phyloP scores from a whole-genome alignment of 2,329 filamentous ascomycete species.

The Sporothrix luriei region DNA sequence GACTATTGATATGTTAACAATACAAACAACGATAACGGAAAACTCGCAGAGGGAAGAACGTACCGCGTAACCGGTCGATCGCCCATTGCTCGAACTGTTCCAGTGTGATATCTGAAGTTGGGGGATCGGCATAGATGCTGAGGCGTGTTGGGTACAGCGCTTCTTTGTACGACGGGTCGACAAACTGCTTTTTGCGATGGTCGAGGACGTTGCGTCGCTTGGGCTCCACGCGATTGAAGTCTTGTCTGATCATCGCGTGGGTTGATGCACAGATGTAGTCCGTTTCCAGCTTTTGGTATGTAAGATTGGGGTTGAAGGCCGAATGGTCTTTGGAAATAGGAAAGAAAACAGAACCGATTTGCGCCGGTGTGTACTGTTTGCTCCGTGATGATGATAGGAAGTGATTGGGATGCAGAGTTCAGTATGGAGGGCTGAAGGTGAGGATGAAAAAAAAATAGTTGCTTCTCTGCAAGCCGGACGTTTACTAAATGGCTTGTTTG shows the following conservation, averaged over 20 bases:
- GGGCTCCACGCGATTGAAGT: slow-evolving; percentile 58
- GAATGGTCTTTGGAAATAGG: not conserved
- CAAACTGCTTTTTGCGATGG: slow-evolving; percentile 84
- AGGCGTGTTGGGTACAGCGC: slow-evolving; percentile 80
- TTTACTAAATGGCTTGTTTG: no score
- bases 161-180: slow-evolving; percentile 72
- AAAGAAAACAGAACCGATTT: not conserved
- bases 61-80: slow-evolving; percentile 84
- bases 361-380: not conserved
- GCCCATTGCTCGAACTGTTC: slow-evolving; percentile 99
- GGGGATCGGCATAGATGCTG: slow-evolving; percentile 87
- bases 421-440: not conserved
- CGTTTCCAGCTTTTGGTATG: no score
- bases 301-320: not conserved
- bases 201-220: slow-evolving; percentile 79
- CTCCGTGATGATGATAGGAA: not conserved
- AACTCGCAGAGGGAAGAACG: slow-evolving; percentile 32
- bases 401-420: not conserved
- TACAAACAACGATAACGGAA: not conserved
- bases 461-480: not conserved
- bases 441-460: not conserved
- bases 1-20: slow-evolving; percentile 53
- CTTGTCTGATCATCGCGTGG: slow-evolving; percentile 52
- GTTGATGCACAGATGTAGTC: not conserved
- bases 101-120: slow-evolving; percentile 90